Base-by-base conservation (phyloP, 352 stramenopile genomes). In the Phytophthora citricola region DNA sequence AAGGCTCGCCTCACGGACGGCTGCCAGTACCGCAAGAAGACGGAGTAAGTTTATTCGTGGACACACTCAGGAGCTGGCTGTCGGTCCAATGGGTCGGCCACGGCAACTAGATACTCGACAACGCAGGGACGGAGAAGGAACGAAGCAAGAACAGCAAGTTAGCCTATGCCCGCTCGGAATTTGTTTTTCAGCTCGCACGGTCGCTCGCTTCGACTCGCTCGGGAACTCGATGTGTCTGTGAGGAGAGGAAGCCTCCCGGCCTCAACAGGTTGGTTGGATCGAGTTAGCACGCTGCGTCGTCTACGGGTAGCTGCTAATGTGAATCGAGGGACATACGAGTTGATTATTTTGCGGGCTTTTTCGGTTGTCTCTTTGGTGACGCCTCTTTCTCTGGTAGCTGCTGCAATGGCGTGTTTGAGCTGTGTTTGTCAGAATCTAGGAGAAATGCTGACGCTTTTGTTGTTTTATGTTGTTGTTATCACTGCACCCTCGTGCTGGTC, bases 11-110 rank as follows among this genome's bases (percentile, higher is more conserved):
- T 99, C 34, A 99, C 97, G 48, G 97, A 99, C 81, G 97, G 97
- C 88, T 99, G 97, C 94, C 98, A 97, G 74, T 99, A 99, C 96
- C 92, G 97, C 89, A 99, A 98, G 90, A 99, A 99, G 90, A 97
- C 98, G 66, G 97, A 99, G 81, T 99, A 99, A 98, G 73, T 74
- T 68, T 69, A 75, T 69, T 68, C 49, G 51, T 74, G 48, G 47
- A 64, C 22, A 54, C 36, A 53, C 51, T 49, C 44, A 59, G 53
- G 45, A 63, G 61, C 50, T 60, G 38, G 31, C 50, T 44, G 40
- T 49, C 40, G 17, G 10, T 38, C 31, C 26, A n/a, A 47, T 31
- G 34, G 24, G 14, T 29, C 31, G 41, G 36, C 52, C 43, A 60
- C 47, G 38, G 52, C 48, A 66, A 70, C 54, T 71, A 71, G 69